Evolutionary conservation across 352 stramenopile species (phyloP), one percentile per base, ranked within the genome.

Genomic region (Globisporangium polare): DNA sequence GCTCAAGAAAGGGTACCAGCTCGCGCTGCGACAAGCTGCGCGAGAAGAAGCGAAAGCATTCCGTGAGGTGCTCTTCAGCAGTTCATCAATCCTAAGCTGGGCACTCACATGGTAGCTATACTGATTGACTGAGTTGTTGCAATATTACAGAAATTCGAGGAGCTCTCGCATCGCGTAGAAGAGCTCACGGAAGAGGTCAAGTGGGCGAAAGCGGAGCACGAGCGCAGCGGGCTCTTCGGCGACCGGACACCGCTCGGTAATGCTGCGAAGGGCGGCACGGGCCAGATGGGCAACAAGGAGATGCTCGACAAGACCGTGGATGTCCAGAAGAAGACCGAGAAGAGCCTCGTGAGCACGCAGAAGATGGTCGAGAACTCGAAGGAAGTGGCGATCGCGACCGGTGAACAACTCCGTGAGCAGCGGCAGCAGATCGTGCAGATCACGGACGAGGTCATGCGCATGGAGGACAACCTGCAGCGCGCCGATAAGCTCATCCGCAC

Each of bases 91-190:
- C 8, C 2, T 3, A 26, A 39, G 1, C 46, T n/a, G n/a, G n/a
- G 6, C n/a, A 49, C 15, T 54, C 13, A 33, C 41, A 2, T 2
- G 5, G 5, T 10, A n/a, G 33, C 10, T 15, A 43, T 46, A 20
- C 5, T 46, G 12, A 46, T 2, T 49, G 7, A 45, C 33, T 56
- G n/a, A n/a, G n/a, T n/a, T n/a, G n/a, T n/a, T n/a, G n/a, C n/a
- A n/a, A n/a, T n/a, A n/a, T n/a, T n/a, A n/a, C 55, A 95, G 86
- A 94, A 87, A 90, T 94, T 94, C 63, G 81, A 93, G 15, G 80
- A 91, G 60, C 83, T 90, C 59, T 83, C 68, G n/a, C 72, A 77
- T 41, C 76, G 86, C 1, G 83, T 93, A 2, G 86, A 94, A 69
- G 80, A 93, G 62, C 80, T 95, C 37, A 86, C 72, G 4, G 74